Evolutionary conservation across 768 basidiomycete genomes (phyloP).

Genomic region (Lentinula sp.): DNA sequence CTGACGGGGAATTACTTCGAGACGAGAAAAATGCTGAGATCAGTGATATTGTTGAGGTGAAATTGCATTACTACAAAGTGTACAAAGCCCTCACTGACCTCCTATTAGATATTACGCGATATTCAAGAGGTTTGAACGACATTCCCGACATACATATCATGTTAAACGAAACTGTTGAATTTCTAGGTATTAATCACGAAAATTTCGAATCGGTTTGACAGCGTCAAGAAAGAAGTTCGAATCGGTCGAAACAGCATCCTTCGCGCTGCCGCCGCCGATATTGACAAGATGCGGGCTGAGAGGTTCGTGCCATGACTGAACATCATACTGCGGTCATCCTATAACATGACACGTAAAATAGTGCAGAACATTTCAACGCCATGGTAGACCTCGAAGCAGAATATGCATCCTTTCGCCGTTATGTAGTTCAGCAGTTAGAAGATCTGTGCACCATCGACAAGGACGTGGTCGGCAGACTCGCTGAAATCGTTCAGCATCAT

Average conservation of each 20-base stretch:
- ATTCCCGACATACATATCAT: background rate
- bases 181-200: constrained; percentile 41
- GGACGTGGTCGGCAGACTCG: constrained; percentile 27
- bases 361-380: constrained; percentile 36
- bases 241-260: constrained; percentile 41
- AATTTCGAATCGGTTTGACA: constrained; percentile 41
- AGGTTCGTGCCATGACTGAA: constrained; percentile 26
- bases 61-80: no score
- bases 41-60: background rate
- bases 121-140: constrained; percentile 33
- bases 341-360: background rate
- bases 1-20: background rate
- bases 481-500: constrained; percentile 37
- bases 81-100: background rate
- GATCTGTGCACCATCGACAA: constrained; percentile 35
- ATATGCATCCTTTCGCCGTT: constrained; percentile 38
- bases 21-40: background rate
- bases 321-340: background rate
- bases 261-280: constrained; percentile 33
- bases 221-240: constrained; percentile 39
- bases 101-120: constrained; percentile 38
- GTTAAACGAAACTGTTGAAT: background rate
- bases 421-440: constrained; percentile 32
- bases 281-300: constrained; percentile 38
- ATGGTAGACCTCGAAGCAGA: constrained; percentile 51